Percentiles rank a stretch among this genome's conserved stretches.
Conservation (phyloP, 371 early-diverging fungal genomes). For the Mortierella sp. region DNA sequence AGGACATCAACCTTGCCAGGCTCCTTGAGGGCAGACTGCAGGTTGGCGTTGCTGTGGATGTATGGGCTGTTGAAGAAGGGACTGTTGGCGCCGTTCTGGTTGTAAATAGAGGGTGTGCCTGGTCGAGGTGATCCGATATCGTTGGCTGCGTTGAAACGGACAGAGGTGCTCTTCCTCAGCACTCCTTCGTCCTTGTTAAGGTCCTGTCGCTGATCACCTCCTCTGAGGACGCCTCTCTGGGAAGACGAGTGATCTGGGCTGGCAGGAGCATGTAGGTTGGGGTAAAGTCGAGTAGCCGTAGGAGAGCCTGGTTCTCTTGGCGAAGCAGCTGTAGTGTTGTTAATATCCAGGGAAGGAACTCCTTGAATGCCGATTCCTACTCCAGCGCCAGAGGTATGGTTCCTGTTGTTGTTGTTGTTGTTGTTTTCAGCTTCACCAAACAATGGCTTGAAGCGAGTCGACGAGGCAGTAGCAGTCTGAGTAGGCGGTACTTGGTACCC, state of each 20-base stretch:
- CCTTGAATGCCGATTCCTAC: slow-evolving; percentile 15
- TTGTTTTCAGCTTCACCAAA: not conserved
- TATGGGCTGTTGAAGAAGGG: slow-evolving; percentile 23
- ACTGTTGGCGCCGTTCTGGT: slow-evolving; percentile 21
- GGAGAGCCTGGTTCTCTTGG: slow-evolving; percentile 7
- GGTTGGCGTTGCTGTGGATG: slow-evolving; percentile 19
- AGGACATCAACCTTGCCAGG: slow-evolving; percentile 40
- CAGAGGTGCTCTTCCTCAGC: slow-evolving; percentile 20
- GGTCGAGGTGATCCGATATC: slow-evolving; percentile 31
- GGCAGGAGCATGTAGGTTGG: not conserved
- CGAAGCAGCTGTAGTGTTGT: not conserved
- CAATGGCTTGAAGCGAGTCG: not conserved
- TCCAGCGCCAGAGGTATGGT: not conserved
- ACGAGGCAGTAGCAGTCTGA: not conserved
- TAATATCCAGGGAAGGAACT: not conserved
- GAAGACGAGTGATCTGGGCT: not conserved
- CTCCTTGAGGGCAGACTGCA: slow-evolving; percentile 38
- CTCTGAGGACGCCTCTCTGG: slow-evolving; percentile 23
- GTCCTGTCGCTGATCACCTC: slow-evolving; percentile 26
- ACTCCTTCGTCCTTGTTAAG: slow-evolving; percentile 22
- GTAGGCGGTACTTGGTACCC: slow-evolving; percentile 31
- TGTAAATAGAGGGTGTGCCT: slow-evolving; percentile 35
- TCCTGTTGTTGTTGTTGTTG: not conserved
- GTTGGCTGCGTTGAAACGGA: slow-evolving; percentile 28
- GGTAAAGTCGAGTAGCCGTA: slow-evolving; percentile 10